phyloP scores from a whole-genome alignment of 1,139 yeast species.

The Meyerozyma athensensis region DNA sequence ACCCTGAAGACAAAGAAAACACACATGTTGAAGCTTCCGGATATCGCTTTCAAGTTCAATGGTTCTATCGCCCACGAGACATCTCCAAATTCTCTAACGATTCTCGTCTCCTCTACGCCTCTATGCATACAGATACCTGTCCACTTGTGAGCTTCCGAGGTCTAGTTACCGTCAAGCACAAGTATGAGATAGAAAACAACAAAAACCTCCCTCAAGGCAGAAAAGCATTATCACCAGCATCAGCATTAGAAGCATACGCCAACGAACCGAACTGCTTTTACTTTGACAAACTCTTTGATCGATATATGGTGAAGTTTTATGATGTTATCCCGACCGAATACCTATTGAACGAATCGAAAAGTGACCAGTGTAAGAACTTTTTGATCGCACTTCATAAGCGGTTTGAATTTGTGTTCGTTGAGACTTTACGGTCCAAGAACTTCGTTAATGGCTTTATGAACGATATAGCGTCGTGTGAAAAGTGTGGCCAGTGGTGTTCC shows the following conservation, averaged over 20 bases:
- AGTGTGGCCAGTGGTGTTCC: constrained; percentile 83
- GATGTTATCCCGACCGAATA: constrained; percentile 49
- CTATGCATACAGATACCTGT: constrained; percentile 83
- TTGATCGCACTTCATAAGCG: constrained; percentile 61
- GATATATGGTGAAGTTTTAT: constrained; percentile 80
- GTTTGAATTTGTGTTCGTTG: constrained; percentile 72
- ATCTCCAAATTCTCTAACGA: constrained; percentile 65
- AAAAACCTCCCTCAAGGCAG: constrained; percentile 7
- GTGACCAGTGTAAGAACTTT: constrained; percentile 35
- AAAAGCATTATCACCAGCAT: constrained; percentile 16
- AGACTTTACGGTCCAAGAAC: constrained; percentile 63
- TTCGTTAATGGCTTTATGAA: constrained; percentile 60
- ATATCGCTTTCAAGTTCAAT: constrained; percentile 68
- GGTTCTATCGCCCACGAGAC: constrained; percentile 91
- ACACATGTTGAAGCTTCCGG: constrained; percentile 36
- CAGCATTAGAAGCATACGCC: constrained; percentile 44
- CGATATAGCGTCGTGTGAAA: constrained; percentile 52
- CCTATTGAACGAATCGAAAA: constrained; percentile 50
- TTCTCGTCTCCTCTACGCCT: constrained; percentile 73
- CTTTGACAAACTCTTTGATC: constrained; percentile 80
- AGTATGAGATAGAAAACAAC: constrained; percentile 54
- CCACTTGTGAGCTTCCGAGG: constrained; percentile 79
- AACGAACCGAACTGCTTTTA: constrained; percentile 68
- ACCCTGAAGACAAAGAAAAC: not conserved
- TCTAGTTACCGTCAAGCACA: constrained; percentile 62